Conservation (phyloP, 768 basidiomycete genomes). For the Lactarius trivialis region DNA sequence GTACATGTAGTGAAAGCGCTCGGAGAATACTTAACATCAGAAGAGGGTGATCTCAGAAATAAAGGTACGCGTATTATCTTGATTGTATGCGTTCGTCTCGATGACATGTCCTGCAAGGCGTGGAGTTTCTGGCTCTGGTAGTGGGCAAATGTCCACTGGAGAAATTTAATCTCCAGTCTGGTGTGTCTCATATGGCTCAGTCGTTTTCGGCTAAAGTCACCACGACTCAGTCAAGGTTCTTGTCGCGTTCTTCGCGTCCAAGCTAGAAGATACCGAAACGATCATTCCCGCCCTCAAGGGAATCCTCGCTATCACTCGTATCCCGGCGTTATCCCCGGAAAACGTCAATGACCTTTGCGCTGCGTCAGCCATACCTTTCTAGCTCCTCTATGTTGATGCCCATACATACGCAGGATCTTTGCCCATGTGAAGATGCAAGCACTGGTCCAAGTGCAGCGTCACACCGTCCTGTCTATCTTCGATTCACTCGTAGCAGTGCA, state of each 20-base stretch:
- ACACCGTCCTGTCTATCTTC: conserved; percentile 72
- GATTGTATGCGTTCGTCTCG: background rate
- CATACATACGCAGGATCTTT: conserved; percentile 51
- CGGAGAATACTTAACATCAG: conserved; percentile 82
- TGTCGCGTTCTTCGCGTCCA: conserved; percentile 74
- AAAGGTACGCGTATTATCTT: conserved; percentile 50
- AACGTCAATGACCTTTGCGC: conserved; percentile 56
- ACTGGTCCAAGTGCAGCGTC: conserved; percentile 75
- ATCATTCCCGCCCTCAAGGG: conserved; percentile 79
- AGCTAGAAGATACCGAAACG: conserved; percentile 80
- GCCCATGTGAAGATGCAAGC: conserved; percentile 73
- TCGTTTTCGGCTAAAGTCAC: background rate
- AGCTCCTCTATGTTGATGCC: background rate
- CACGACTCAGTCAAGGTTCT: conserved; percentile 69
- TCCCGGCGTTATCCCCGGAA: conserved; percentile 54
- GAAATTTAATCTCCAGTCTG: conserved; percentile 72
- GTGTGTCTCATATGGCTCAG: conserved; percentile 38
- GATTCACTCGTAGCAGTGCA: conserved; percentile 70
- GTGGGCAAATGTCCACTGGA: conserved; percentile 53
- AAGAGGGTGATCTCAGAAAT: conserved; percentile 68
- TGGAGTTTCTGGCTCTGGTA: conserved; percentile 73
- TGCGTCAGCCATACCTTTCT: conserved; percentile 44
- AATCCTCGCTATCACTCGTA: conserved; percentile 54
- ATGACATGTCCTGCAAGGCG: conserved; percentile 44
- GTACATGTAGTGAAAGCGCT: conserved; percentile 80